Base-by-base conservation (phyloP, 2,329 filamentous ascomycete species). In the Drechslerella stenobrocha region DNA sequence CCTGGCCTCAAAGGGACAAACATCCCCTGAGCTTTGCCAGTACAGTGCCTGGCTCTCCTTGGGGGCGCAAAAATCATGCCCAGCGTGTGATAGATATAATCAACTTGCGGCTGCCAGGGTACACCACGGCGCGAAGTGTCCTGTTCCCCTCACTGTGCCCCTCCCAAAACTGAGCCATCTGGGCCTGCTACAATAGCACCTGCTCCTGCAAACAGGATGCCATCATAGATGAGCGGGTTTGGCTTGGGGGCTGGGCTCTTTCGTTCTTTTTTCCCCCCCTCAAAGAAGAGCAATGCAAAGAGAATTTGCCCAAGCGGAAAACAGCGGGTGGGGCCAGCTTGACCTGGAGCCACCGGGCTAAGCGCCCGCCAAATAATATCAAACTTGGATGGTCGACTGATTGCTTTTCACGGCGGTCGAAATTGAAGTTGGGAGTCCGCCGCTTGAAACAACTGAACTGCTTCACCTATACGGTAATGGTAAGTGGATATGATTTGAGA, bases 371-470 rank as follows among this genome's bases (percentile, higher is more conserved):
- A 60, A 55, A 47, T 22, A 11, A 47, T 20, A 13, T 9, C 11
- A 47, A 30, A 47, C 18, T 18, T 20, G 37, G 28, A 40, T 37
- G 61, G 59, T 58, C 61, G 55, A 66, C 61, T 66, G 61, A 66
- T 66, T 66, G 61, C 61, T 35, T 57, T 59, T 53, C 32, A 34
- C 28, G 40, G 15, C 34, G 58, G 28, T 35, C 30, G 55, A 60
- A 56, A 52, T 55, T 51, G 57, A 28, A 35, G 45, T 20, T 61
- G 22, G 51, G 18, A 35, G 30, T 24, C 56, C 30, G 26, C 24
- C 35, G 55, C 13, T 37, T 60, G 63, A 67, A 67, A 67, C 63
- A n/a, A 55, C 28, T 66, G 50, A n/a, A 55, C 28, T 66, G 50
- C 53, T 66, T 55, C 53, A 26, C 26, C 52, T 18, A 42, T 42